phyloP scores from a whole-genome alignment of 768 basidiomycete species.

The Lactarius sanguifluus region DNA sequence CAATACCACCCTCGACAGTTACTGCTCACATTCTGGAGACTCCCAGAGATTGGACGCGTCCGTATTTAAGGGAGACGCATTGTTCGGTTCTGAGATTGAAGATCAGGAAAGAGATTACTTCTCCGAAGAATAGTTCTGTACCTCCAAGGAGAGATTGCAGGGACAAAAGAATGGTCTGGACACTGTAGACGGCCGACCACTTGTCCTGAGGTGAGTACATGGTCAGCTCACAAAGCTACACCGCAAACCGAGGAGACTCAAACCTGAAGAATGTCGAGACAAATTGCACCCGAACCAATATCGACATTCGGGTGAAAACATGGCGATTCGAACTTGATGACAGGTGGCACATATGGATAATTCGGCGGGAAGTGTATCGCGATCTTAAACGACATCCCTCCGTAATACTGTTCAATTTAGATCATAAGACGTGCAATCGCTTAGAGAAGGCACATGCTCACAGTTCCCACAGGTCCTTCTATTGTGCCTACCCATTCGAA shows the following conservation, averaged over 20 bases:
- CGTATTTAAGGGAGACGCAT: conserved; percentile 84
- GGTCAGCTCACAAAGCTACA: conserved; percentile 12
- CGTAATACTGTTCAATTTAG: conserved; percentile 57
- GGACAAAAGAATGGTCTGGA: conserved; percentile 85
- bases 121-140: conserved; percentile 37
- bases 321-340: conserved; percentile 84
- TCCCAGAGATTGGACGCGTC: conserved; percentile 86
- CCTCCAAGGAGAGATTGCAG: conserved; percentile 87
- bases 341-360: conserved; percentile 84
- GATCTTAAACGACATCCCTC: conserved; percentile 78
- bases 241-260: conserved; percentile 20
- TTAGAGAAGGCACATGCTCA: conserved; percentile 38
- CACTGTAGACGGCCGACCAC: conserved; percentile 92
- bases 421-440: conserved; percentile 14
- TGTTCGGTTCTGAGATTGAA: conserved; percentile 73
- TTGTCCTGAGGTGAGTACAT: conserved; percentile 57
- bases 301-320: conserved; percentile 94
- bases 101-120: conserved; percentile 1
- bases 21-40: conserved; percentile 55
- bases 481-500: conserved; percentile 92
- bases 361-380: conserved; percentile 82
- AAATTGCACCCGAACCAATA: conserved; percentile 71
- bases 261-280: conserved; percentile 86
- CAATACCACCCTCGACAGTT: conserved; percentile 7
- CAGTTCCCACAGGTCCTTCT: conserved; percentile 76